These are phyloP conservation scores for Microbotryum violaceum DNA, from an alignment of 1,284 basidiomycete genomes.

Conservation along the genomic window DNA sequence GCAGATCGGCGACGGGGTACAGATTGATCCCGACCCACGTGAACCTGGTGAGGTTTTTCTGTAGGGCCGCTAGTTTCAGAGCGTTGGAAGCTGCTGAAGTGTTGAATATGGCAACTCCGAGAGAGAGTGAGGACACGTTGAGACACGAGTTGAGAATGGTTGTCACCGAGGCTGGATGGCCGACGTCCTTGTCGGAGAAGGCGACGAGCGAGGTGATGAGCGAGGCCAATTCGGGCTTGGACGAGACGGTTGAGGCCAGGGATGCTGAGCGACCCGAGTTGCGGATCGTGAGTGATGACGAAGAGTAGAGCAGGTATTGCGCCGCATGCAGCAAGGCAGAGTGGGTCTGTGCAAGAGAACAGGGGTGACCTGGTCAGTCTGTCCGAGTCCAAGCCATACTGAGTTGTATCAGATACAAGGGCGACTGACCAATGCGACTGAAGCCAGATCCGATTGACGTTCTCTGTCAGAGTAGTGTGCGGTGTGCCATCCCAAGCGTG, in stretches of 20 bases:
- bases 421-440: conserved; percentile 5
- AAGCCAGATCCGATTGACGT: conserved; percentile 13
- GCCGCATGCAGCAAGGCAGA: background rate
- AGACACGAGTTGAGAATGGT: background rate
- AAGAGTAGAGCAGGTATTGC: conserved; percentile 6
- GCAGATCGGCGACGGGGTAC: background rate
- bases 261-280: conserved; percentile 15
- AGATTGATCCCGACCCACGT: background rate
- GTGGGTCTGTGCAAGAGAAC: conserved; percentile 1
- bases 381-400: too few species aligned
- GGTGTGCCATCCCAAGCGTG: background rate
- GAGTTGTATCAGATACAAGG: background rate
- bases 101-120: conserved; percentile 1
- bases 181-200: background rate
- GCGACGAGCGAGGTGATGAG: conserved; percentile 7
- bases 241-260: conserved; percentile 7
- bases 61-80: conserved; percentile 1
- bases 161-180: conserved; percentile 2
- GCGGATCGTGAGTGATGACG: conserved; percentile 5
- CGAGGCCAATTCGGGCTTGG: background rate
- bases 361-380: background rate
- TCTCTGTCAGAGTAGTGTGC: conserved; percentile 7
- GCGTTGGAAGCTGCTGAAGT: background rate
- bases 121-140: background rate
- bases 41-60: background rate